Evolutionary conservation across 2,329 filamentous ascomycete species (phyloP).

Genomic region (Aspergillus spinulosporus): DNA sequence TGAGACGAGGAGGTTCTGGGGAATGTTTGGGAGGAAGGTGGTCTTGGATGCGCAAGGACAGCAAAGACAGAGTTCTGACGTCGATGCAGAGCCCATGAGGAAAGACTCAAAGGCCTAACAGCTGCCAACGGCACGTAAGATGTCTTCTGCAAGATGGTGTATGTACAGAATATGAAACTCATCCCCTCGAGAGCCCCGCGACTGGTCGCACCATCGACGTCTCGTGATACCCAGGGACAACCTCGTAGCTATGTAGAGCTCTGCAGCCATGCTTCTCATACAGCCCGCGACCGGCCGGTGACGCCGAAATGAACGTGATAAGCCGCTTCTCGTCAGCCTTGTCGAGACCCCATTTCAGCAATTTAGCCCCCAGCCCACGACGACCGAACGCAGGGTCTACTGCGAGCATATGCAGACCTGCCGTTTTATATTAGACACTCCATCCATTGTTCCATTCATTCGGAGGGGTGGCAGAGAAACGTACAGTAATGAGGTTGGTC

Average conservation of each 20-base stretch:
- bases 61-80: not conserved
- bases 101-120: not conserved
- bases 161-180: not conserved
- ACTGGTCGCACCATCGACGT: slow-evolving; percentile 15
- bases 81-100: not conserved
- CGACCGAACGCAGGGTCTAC: slow-evolving; percentile 13
- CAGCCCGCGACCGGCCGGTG: slow-evolving; percentile 10
- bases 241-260: slow-evolving; percentile 11
- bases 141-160: not conserved
- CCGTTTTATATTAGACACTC: not conserved
- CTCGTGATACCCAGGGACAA: slow-evolving; percentile 14
- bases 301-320: slow-evolving; percentile 11
- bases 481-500: slow-evolving; percentile 15
- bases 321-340: slow-evolving; percentile 12
- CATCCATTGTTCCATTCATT: too few species aligned
- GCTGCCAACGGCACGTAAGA: not conserved
- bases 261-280: slow-evolving; percentile 15
- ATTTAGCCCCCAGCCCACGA: slow-evolving; percentile 6
- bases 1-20: not conserved
- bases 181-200: not conserved
- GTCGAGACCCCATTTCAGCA: slow-evolving; percentile 15
- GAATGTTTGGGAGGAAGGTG: not conserved
- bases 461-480: not conserved
- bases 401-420: slow-evolving; percentile 17
- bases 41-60: not conserved